Base-by-base conservation (phyloP, 176 grass and related monocot species). In the Miscanthus lutarioriparius region DNA sequence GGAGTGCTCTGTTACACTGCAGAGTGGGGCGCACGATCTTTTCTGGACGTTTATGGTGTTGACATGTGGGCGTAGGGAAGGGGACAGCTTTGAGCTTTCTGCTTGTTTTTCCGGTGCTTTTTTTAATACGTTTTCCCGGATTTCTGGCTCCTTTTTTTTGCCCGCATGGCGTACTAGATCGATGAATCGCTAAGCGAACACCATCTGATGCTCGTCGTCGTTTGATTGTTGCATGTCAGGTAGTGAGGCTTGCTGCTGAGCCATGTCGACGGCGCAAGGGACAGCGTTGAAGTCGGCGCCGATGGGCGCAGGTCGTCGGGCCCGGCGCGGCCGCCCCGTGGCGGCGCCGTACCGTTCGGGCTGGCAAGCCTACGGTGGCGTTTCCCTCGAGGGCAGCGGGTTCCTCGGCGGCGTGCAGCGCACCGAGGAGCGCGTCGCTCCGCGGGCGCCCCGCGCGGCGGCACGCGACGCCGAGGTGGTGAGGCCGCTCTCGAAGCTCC, bases 211-310 rank as follows among this genome's bases (percentile, higher is more conserved):
- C 16, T 78, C 39, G 45, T 87, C 75, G 80, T 45, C 11, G 41
- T 64, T 75, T 86, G 70, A 75, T 84, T 87, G 75, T 37, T 75
- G 63, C 33, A 80, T 84, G 62, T 6, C 80, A 87, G 80, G 80
- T 83, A 15, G 51, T n/a, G 36, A 66, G 83, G 25, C 41, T 71
- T 81, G 71, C 45, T 8, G 22, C 49, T 82, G 74, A 80, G 49
- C 70, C 89, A 99, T 99, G 96, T 90, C 96, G 69, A 84, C 91
- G 67, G 86, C 94, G 41, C 93, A 88, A 35, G 91, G 91, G 48
- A 87, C 84, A 36, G 76, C 83, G 49, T 64, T 91, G 72, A 96
- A 94, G 89, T 84, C 77, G 48, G 77, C 67, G 84, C 85, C 48
- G 23, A 28, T 76, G 59, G 77, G 61, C 35, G 73, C 84, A 20